Evolutionary conservation across 441 rosid species (phyloP), one percentile per base, ranked within the genome.

Genomic region (California macrophylla): DNA sequence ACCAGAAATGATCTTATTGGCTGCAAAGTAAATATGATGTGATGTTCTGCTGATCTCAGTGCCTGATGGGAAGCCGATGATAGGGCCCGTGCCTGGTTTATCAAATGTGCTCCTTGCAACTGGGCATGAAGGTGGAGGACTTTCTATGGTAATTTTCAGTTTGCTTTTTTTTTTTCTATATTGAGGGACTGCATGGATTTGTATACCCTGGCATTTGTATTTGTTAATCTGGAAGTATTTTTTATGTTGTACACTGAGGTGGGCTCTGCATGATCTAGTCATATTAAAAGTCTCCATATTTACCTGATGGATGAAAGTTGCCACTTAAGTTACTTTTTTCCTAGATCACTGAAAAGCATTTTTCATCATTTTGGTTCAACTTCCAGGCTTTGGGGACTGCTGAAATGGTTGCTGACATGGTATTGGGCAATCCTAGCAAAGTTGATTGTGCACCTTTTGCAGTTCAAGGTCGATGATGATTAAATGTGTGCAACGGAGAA

Each of bases 41-140:
- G 1, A 47, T 9, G 18, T 67, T 66, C 69, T 75, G 56, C 72
- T 74, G 66, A 21, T 80, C 18, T 21, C 83, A 93, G 97, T 91
- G 96, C 89, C 93, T 38, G 97, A 93, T 75, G 97, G 96, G 72
- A 93, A 86, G 80, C 98, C 97, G 1, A 74, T 86, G 71, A 88
- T 91, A 73, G 92, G 97, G 24, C 74, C 75, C 16, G 87, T 93
- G 61, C 92, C 97, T 2, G 78, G 85, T 76, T 77, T 89, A 73
- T 74, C 87, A 56, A 88, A 91, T 71, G 73, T 88, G 34, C 80
- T 80, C 74, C 78, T 93, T 70, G 92, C 96, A 64, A 83, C 98
- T 50, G 98, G 98, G 9, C 98, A 93, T 78, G 97, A 93, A 84
- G 98, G 97, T 68, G 86, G 86, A 62, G 97, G 97, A 69, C 93